Percentiles rank a stretch among this genome's conserved stretches.
Evolutionary conservation across 2,329 filamentous ascomycete genomes (phyloP).

Genomic region (Bimuria novae-zelandiae): DNA sequence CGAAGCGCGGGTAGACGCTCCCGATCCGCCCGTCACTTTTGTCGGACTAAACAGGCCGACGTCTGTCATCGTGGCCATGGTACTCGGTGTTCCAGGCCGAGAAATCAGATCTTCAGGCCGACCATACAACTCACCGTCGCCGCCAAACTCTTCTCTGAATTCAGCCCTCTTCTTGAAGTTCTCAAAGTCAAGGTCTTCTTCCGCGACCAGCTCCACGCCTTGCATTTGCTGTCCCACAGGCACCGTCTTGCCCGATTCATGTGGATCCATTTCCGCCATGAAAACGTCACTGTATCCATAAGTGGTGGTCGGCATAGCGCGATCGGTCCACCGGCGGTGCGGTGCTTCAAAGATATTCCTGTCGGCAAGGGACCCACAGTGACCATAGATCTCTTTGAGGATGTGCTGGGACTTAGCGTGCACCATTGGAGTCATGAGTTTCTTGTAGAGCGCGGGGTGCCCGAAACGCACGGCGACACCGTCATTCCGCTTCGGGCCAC

Average conservation of each 20-base stretch:
- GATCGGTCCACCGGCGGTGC: slow-evolving; percentile 34
- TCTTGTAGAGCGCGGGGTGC: slow-evolving; percentile 84
- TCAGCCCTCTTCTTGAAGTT: slow-evolving; percentile 89
- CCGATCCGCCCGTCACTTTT: slow-evolving; percentile 9
- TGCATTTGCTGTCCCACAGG: slow-evolving; percentile 21
- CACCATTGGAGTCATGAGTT: slow-evolving; percentile 72
- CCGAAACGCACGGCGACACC: slow-evolving; percentile 78
- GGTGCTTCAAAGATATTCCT: slow-evolving; percentile 32
- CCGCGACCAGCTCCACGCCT: slow-evolving; percentile 86
- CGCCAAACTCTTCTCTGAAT: slow-evolving; percentile 83
- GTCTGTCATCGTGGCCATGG: slow-evolving; percentile 33
- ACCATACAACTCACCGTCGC: slow-evolving; percentile 63
- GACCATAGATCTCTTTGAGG: slow-evolving; percentile 79
- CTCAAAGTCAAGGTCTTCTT: slow-evolving; percentile 83
- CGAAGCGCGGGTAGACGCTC: slow-evolving; percentile 22
- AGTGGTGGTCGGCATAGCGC: slow-evolving; percentile 57
- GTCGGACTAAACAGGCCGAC: slow-evolving; percentile 18
- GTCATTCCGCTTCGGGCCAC: slow-evolving; percentile 53
- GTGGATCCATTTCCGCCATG: slow-evolving; percentile 72
- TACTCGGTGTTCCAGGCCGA: slow-evolving; percentile 35
- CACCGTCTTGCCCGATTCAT: slow-evolving; percentile 57
- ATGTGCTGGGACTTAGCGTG: slow-evolving; percentile 86
- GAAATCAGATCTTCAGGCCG: slow-evolving; percentile 61
- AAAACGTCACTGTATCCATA: slow-evolving; percentile 80
- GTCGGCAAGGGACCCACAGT: slow-evolving; percentile 66